Percentiles rank a stretch among this genome's conserved stretches.
phyloP scores from a whole-genome alignment of 2,329 filamentous ascomycete genomes.

The Esteya vermicola region DNA sequence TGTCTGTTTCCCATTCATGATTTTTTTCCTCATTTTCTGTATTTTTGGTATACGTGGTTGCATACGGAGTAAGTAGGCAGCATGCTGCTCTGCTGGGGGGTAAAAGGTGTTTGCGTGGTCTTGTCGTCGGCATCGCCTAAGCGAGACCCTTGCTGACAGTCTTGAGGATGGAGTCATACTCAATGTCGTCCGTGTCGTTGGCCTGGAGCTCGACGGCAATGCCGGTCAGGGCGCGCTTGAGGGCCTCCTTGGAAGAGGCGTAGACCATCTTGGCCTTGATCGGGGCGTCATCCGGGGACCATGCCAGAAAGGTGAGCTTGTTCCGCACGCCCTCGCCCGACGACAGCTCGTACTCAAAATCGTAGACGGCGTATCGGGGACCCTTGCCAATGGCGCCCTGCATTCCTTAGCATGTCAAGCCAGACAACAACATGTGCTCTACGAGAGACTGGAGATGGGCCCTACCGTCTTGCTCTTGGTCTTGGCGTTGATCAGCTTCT shows the following conservation, averaged over 20 bases:
- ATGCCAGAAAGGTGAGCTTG: constrained; percentile 68
- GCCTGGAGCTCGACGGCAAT: constrained; percentile 67
- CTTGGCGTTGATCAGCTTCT: constrained; percentile 61
- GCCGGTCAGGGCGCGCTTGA: constrained; percentile 67
- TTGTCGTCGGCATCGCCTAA: constrained; percentile 13
- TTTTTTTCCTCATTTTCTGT: neutral
- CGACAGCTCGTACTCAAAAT: constrained; percentile 63
- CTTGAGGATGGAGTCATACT: constrained; percentile 57
- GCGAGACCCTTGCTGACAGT: constrained; percentile 49
- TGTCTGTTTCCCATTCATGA: too few species aligned
- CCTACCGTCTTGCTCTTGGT: constrained; percentile 55
- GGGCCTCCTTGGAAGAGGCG: constrained; percentile 74
- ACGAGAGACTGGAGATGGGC: constrained; percentile 6
- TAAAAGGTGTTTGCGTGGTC: too few species aligned
- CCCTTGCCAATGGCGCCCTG: constrained; percentile 49
- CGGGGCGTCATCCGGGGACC: constrained; percentile 68
- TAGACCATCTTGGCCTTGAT: constrained; percentile 85
- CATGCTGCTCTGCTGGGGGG: too few species aligned
- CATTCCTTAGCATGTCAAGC: neutral
- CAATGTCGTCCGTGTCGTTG: constrained; percentile 72
- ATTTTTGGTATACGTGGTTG: too few species aligned
- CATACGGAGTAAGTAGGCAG: too few species aligned
- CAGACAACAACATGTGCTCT: too few species aligned
- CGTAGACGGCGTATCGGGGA: constrained; percentile 70
- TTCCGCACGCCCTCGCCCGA: constrained; percentile 61